Base-by-base conservation (phyloP, 2,329 filamentous ascomycete species). In the Neofusicoccum sp. region DNA sequence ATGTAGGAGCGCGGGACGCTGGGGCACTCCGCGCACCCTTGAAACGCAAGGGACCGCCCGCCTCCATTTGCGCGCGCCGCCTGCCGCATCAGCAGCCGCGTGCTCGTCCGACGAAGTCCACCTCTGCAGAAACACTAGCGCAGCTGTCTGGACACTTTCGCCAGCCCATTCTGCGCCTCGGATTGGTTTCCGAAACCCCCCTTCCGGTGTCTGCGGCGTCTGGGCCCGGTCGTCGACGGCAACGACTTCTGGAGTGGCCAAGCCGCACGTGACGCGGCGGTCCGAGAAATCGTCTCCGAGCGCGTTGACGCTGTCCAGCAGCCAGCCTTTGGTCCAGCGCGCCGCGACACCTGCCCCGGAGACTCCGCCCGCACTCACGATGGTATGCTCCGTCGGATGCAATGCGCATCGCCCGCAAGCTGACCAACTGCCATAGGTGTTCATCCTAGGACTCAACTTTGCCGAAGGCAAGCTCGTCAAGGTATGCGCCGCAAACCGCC, bases 371-470 rank as follows among this genome's bases (percentile, higher is more conserved):
- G 54, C 54, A 24, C 20, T 26, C 54, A 58, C 31, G 24, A 58
- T 58, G 54, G 54, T 58, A 48, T 20, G 12, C 41, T 8, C n/a
- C 9, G 5, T 24, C 14, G 24, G 14, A 8, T 26, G 20, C 36
- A 36, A 11, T 14, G 12, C 20, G 8, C 3, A 16, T 36, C 34
- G n/a, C n/a, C 33, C 20, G 11, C 20, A 9, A 4, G 28, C 57
- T 60, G 14, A 60, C 38, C 16, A 16, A 24, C n/a, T 36, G 8
- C 45, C 57, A 41, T 62, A 91, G 90, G 89, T 93, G 71, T 90
- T 95, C 80, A 88, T 98, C 70, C 83, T 93, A 71, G 90, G 91
- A 70, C 82, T 90, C 80, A 93, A 89, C 80, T 97, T 98, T 80
- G 80, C 85, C 68, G 93, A 96, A 79, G 79, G 81, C 70, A 88